These are phyloP conservation scores for Lagenaria siceraria DNA, from an alignment of 306 rosid genomes.

Conservation along the genomic window DNA sequence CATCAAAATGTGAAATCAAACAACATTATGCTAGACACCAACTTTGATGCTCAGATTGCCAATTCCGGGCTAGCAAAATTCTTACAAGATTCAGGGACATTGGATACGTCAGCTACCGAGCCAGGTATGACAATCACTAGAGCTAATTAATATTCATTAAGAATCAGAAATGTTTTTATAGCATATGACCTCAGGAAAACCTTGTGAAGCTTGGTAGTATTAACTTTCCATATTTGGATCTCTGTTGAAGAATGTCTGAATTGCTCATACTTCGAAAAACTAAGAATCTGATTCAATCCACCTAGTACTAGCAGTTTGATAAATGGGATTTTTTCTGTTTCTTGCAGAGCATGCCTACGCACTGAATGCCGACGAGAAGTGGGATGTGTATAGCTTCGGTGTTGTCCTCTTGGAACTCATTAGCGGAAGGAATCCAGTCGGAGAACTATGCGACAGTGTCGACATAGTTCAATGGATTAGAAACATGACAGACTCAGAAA, in stretches of 20 bases:
- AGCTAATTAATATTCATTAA: background rate
- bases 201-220: background rate
- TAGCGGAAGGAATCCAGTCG: background rate
- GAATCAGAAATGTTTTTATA: background rate
- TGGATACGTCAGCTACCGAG: constrained; percentile 11
- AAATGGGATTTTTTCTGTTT: background rate
- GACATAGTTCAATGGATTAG: constrained; percentile 68
- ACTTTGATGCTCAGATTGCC: constrained; percentile 81
- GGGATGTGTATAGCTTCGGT: constrained; percentile 23
- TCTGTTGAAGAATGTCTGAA: background rate
- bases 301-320: background rate
- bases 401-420: constrained; percentile 22
- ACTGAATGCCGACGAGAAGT: background rate
- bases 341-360: background rate
- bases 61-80: constrained; percentile 95
- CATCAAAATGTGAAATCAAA: constrained; percentile 84
- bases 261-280: background rate
- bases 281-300: background rate
- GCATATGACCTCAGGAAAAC: background rate
- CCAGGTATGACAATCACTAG: background rate
- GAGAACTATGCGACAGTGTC: background rate
- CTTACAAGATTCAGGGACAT: constrained; percentile 80
- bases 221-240: background rate
- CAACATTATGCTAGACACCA: constrained; percentile 77
- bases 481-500: constrained; percentile 23